Conservation (phyloP, 2,329 filamentous ascomycete genomes). For the Alternaria ethzedia region DNA sequence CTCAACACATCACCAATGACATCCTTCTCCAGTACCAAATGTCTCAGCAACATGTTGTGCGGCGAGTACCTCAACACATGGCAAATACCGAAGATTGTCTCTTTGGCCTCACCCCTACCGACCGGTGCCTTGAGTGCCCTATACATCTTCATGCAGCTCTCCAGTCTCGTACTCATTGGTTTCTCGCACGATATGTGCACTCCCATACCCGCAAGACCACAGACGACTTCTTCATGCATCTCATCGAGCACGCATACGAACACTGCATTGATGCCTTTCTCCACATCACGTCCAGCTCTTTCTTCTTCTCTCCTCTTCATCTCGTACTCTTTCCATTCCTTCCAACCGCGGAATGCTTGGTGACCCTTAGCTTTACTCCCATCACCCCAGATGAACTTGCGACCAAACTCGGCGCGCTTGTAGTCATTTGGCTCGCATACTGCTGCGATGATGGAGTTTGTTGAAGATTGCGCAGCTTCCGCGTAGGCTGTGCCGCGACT, state of each 20-base stretch:
- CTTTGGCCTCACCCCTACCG: neutral
- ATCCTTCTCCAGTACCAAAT: slow-evolving; percentile 75
- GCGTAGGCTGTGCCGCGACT: slow-evolving; percentile 49
- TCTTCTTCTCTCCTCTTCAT: slow-evolving; percentile 61
- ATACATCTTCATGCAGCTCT: slow-evolving; percentile 80
- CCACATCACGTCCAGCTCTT: slow-evolving; percentile 17
- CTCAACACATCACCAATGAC: slow-evolving; percentile 85
- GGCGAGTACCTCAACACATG: slow-evolving; percentile 94
- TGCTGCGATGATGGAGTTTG: slow-evolving; percentile 69
- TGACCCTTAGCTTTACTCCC: slow-evolving; percentile 58
- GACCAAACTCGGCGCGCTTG: slow-evolving; percentile 75
- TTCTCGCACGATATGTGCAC: slow-evolving; percentile 96
- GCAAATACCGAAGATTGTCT: slow-evolving; percentile 80
- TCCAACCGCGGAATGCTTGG: slow-evolving; percentile 76
- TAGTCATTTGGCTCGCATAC: slow-evolving; percentile 82
- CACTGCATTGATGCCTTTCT: slow-evolving; percentile 59
- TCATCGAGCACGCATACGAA: slow-evolving; percentile 85
- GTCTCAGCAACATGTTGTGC: slow-evolving; percentile 84
- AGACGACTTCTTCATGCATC: slow-evolving; percentile 81
- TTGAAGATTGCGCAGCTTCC: slow-evolving; percentile 20
- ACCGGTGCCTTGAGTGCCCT: slow-evolving; percentile 54
- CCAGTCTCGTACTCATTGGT: slow-evolving; percentile 79
- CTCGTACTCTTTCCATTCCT: slow-evolving; percentile 78
- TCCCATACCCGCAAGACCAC: slow-evolving; percentile 70
- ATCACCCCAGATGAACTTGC: slow-evolving; percentile 73